These are phyloP conservation scores for Heterobasidion annosum DNA, from an alignment of 1,284 basidiomycete species.

Conservation along the genomic window DNA sequence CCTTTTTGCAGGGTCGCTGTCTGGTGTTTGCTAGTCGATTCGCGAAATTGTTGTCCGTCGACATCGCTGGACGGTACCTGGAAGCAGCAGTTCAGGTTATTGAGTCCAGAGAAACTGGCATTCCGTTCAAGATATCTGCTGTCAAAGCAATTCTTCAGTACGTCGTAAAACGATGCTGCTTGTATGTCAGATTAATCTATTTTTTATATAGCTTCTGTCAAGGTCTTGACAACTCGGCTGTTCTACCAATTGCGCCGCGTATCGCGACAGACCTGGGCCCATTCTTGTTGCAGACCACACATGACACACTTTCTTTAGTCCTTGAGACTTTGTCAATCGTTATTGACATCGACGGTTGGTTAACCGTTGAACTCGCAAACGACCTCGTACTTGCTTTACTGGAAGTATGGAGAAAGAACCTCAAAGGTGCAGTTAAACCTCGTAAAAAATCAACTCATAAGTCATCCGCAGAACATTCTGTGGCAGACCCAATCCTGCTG, in stretches of 20 bases:
- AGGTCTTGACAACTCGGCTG: conserved; percentile 44
- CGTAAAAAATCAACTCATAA: neutral
- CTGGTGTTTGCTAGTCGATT: conserved; percentile 95
- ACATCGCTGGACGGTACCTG: conserved; percentile 77
- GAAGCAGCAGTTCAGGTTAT: conserved; percentile 80
- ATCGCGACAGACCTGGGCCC: conserved; percentile 83
- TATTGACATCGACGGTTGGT: conserved; percentile 66
- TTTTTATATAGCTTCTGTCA: conserved; percentile 51
- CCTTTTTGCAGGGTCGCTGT: conserved; percentile 89
- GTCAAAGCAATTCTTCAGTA: conserved; percentile 90
- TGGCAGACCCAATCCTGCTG: conserved; percentile 79
- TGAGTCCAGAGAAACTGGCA: conserved; percentile 59
- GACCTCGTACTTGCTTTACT: conserved; percentile 60
- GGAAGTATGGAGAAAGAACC: conserved; percentile 79
- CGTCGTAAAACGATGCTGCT: conserved; percentile 15
- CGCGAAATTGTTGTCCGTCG: conserved; percentile 61
- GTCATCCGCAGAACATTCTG: neutral
- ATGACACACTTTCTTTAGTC: conserved; percentile 87
- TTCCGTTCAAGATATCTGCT: conserved; percentile 90
- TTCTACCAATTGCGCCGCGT: conserved; percentile 60
- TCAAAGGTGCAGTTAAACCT: conserved; percentile 50
- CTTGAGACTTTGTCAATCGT: conserved; percentile 81
- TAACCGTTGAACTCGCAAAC: conserved; percentile 53
- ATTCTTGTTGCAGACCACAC: conserved; percentile 71
- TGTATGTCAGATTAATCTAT: neutral